Evolutionary conservation across 306 rosid genomes (phyloP).

Genomic region (Cicer arietinum): DNA sequence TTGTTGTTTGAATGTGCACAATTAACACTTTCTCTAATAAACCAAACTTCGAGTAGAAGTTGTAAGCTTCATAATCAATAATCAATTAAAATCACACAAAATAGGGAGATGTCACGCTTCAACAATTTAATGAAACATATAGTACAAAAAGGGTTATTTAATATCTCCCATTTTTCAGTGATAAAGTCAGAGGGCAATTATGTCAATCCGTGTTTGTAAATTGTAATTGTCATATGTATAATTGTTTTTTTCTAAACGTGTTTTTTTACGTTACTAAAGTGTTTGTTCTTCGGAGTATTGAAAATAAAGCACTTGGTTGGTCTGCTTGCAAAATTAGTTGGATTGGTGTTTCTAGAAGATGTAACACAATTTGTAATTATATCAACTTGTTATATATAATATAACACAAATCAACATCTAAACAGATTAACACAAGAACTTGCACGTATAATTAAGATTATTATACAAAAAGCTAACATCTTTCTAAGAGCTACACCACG

Average conservation of each 20-base stretch:
- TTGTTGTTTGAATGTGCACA: constrained; percentile 8
- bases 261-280: background rate
- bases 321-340: constrained; percentile 41
- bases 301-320: constrained; percentile 38
- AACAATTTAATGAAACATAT: background rate
- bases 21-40: background rate
- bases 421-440: constrained; percentile 16
- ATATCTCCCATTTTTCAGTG: background rate
- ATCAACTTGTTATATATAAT: constrained; percentile 27
- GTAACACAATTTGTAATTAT: background rate
- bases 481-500: background rate
- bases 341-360: constrained; percentile 54
- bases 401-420: constrained; percentile 28
- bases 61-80: background rate
- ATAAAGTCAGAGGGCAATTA: constrained; percentile 23
- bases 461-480: background rate
- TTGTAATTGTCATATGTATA: background rate
- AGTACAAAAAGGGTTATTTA: background rate
- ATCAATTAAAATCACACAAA: background rate
- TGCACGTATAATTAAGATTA: background rate
- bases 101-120: background rate
- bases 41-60: background rate
- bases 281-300: constrained; percentile 38
- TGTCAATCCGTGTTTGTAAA: background rate
- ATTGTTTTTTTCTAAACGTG: background rate